Percentiles rank a stretch among this genome's conserved stretches.
phyloP scores from a whole-genome alignment of 306 rosid species.

The Crataegus laevigata region DNA sequence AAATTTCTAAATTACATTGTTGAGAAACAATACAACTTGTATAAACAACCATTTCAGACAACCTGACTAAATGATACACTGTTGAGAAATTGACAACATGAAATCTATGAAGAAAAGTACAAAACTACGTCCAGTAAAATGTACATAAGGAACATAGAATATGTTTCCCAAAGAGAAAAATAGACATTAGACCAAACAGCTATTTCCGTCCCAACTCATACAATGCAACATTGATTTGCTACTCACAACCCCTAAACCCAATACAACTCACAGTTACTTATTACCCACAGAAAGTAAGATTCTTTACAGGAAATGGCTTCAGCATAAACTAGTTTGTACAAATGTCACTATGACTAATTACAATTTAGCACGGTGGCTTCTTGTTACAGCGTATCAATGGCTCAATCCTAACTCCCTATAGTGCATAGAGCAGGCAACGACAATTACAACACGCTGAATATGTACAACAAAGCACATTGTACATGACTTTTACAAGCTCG shows the following conservation, averaged over 20 bases:
- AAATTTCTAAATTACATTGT: neutral
- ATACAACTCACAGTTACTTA: neutral
- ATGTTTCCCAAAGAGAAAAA: neutral
- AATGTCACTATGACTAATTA: conserved; percentile 12
- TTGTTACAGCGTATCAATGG: neutral
- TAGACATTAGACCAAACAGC: neutral
- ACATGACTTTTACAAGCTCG: too few species aligned
- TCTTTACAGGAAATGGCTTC: conserved; percentile 4
- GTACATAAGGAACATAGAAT: conserved; percentile 5
- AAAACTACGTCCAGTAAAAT: neutral
- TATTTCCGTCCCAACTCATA: neutral
- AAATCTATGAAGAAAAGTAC: neutral
- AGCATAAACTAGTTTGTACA: conserved; percentile 5
- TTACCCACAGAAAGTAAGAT: neutral
- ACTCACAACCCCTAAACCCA: conserved; percentile 3
- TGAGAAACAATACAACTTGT: conserved; percentile 10
- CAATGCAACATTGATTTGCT: neutral
- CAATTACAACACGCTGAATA: conserved; percentile 8
- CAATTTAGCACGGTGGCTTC: conserved; percentile 8
- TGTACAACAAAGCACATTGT: neutral
- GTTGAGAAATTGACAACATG: neutral
- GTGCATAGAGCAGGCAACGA: conserved; percentile 1
- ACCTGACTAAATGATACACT: too few species aligned
- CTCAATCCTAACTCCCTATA: neutral
- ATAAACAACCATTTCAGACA: neutral